Evolutionary conservation across 2,329 filamentous ascomycete genomes (phyloP).

Genomic region (Drechslerella coelobrocha): DNA sequence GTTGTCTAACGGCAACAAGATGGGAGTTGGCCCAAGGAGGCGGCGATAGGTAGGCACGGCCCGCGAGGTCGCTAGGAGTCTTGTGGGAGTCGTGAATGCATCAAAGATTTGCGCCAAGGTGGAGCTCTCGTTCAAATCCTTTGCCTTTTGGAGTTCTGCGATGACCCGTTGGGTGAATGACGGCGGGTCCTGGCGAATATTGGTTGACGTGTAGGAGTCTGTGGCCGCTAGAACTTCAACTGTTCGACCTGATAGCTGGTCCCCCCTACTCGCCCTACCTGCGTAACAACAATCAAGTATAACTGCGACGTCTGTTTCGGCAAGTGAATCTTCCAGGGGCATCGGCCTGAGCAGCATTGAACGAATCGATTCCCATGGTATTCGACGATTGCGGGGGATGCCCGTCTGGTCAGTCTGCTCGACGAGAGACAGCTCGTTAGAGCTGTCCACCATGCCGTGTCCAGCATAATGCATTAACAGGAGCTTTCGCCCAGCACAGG

Average conservation of each 20-base stretch:
- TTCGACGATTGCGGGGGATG: background rate
- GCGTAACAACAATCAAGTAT: slow-evolving; percentile 6
- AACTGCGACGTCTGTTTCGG: background rate
- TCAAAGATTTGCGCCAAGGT: background rate
- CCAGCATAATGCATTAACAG: slow-evolving; percentile 9
- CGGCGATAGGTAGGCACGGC: background rate
- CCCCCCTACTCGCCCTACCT: background rate
- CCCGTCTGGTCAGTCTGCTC: background rate
- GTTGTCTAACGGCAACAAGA: slow-evolving; percentile 1
- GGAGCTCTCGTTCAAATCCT: background rate
- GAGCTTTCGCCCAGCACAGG: background rate
- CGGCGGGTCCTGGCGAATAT: background rate
- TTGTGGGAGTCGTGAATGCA: background rate
- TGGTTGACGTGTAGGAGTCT: background rate
- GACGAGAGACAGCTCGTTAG: background rate
- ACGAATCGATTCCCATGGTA: background rate
- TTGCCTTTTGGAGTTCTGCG: background rate
- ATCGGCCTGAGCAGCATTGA: background rate
- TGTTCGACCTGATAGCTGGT: background rate
- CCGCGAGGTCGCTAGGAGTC: background rate
- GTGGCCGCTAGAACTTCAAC: slow-evolving; percentile 1
- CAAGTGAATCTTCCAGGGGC: background rate
- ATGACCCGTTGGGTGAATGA: slow-evolving; percentile 6
- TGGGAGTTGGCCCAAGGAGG: slow-evolving; percentile 8
- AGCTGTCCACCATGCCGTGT: background rate